Evolutionary conservation across 1,139 yeast genomes (phyloP), one percentile per base, ranked within the genome.

Genomic region (Nakaseomyces uthaithaninus): DNA sequence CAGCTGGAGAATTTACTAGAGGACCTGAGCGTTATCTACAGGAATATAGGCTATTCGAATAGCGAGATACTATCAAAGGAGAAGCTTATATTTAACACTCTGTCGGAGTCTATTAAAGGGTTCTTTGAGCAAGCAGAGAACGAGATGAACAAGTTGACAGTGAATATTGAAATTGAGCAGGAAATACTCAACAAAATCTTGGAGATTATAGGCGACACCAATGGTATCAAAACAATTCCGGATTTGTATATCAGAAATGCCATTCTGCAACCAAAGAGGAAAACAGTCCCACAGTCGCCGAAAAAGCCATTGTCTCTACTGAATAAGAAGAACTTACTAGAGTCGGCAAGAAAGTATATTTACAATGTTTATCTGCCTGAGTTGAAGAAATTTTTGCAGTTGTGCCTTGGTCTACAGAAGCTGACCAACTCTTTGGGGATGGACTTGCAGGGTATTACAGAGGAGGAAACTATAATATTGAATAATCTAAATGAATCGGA

Each of bases 211-310:
- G 50, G 57, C 38, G 70, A 66, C 42, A 52, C 62, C 6, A 57
- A 51, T 25, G 70, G 69, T 0, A 53, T 57, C 10, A 50, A 54
- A 18, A 60, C 68, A 1, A 63, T 66, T 4, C 66, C 68, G 9
- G 70, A 66, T 44, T 46, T 65, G 11, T 65, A 64, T 36, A 55
- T 61, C 6, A 51, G 69, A 41, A 65, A 65, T 43, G 53, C 65
- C 19, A 53, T 63, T 3, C 37, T 62, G 17, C 48, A 54, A 19
- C 52, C 50, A n/a, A 42, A 48, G 10, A 52, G 50, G 26, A 52
- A 57, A 23, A 53, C 52, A 7, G 61, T 57, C 3, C 55, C 60
- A 2, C 51, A 51, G 36, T 57, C 63, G 2, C 62, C 62, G 5
- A 57, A 53, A 36, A 56, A 57, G 27, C 62, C 55, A 1, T 45